These are phyloP conservation scores for Thielaviopsis punctulata DNA, from an alignment of 2,329 filamentous ascomycete species.

Conservation along the genomic window DNA sequence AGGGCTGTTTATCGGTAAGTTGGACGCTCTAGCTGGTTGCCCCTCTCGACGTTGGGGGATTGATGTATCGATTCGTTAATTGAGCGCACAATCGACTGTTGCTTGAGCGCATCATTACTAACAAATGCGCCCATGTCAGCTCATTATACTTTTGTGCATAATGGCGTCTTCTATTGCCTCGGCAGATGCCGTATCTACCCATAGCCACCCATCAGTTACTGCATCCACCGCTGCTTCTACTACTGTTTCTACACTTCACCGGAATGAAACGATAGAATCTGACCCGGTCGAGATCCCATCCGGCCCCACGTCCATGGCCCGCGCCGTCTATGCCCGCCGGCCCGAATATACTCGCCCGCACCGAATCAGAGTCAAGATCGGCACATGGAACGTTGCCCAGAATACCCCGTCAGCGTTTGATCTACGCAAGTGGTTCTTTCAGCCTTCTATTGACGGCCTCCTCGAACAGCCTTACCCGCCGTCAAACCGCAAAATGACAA, in stretches of 20 bases:
- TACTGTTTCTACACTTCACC: not conserved
- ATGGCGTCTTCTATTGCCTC: not conserved
- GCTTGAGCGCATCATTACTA: not conserved
- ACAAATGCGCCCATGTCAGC: not conserved
- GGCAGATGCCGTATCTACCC: not conserved
- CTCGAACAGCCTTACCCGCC: constrained; percentile 6
- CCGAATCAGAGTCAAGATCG: constrained; percentile 70
- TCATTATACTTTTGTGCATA: not conserved
- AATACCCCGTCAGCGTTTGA: constrained; percentile 76
- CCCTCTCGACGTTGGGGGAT: not conserved
- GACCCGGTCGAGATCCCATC: constrained; percentile 29
- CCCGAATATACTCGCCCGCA: constrained; percentile 63
- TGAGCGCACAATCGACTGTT: not conserved
- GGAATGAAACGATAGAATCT: constrained; percentile 12
- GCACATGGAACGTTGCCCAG: constrained; percentile 87
- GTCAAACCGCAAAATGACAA: constrained; percentile 3
- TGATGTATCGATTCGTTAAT: not conserved
- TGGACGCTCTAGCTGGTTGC: not conserved
- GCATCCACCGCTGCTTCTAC: not conserved
- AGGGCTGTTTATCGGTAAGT: not conserved
- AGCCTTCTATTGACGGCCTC: constrained; percentile 19
- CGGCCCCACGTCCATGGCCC: constrained; percentile 41
- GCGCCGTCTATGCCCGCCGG: constrained; percentile 52
- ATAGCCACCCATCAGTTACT: not conserved
- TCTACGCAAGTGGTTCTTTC: constrained; percentile 73